Conservation (phyloP, 192 early-diverging fungal genomes). For the Umbelopsis ramanniana region DNA sequence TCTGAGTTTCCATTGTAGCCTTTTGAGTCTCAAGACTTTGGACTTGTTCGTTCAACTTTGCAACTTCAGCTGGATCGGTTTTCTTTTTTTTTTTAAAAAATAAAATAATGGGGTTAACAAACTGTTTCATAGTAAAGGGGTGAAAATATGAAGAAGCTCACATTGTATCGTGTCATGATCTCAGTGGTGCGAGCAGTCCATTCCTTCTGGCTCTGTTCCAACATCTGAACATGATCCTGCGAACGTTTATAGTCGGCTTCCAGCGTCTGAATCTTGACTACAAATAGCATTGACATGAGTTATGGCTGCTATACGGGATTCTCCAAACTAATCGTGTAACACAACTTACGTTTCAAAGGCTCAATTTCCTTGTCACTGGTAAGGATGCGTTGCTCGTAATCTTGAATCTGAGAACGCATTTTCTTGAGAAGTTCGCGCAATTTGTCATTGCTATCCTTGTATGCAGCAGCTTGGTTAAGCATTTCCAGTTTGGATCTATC, state of each 20-base stretch:
- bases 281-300: no score
- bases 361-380: slow-evolving; percentile 26
- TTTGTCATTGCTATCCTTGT: slow-evolving; percentile 24
- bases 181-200: slow-evolving; percentile 25
- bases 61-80: slow-evolving; percentile 25
- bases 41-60: slow-evolving; percentile 18
- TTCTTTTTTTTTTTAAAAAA: slow-evolving; percentile 14
- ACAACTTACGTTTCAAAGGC: slow-evolving; percentile 24
- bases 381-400: not conserved
- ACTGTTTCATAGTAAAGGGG: not conserved
- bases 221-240: slow-evolving; percentile 1
- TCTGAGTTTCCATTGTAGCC: not conserved
- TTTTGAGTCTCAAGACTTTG: slow-evolving; percentile 3
- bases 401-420: slow-evolving; percentile 21
- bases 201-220: slow-evolving; percentile 18
- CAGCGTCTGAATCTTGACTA: slow-evolving; percentile 18
- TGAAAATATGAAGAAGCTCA: not conserved
- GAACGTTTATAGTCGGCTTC: slow-evolving; percentile 16
- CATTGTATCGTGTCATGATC: slow-evolving; percentile 25
- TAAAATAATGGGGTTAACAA: no score
- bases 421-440: slow-evolving; percentile 19
- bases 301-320: no score
- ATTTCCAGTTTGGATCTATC: slow-evolving; percentile 15
- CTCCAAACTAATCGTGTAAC: no score
- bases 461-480: slow-evolving; percentile 18